These are phyloP conservation scores for Pseudogymnoascus sp. DNA, from an alignment of 2,329 filamentous ascomycete species.

Conservation along the genomic window DNA sequence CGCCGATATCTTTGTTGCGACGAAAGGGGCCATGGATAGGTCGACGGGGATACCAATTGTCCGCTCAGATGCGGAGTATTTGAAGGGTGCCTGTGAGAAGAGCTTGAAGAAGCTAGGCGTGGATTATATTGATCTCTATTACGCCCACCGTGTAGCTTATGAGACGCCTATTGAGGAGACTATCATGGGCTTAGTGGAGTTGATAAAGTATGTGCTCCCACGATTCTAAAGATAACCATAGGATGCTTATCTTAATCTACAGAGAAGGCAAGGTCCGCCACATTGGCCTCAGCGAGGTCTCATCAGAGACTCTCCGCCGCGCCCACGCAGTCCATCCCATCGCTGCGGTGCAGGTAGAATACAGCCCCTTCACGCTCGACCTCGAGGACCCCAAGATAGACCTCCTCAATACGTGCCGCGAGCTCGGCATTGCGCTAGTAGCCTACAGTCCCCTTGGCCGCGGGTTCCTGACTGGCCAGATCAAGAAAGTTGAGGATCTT, in stretches of 20 bases:
- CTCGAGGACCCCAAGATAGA: slow-evolving; percentile 42
- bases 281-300: slow-evolving; percentile 46
- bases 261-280: slow-evolving; percentile 48
- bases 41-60: slow-evolving; percentile 12
- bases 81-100: slow-evolving; percentile 32
- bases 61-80: slow-evolving; percentile 30
- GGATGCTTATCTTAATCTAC: background rate
- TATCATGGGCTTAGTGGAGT: slow-evolving; percentile 31
- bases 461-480: slow-evolving; percentile 38
- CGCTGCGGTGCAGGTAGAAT: slow-evolving; percentile 45
- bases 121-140: slow-evolving; percentile 31
- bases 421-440: slow-evolving; percentile 36
- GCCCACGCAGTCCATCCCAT: slow-evolving; percentile 41
- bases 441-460: slow-evolving; percentile 38
- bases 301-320: slow-evolving; percentile 42
- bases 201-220: slow-evolving; percentile 24
- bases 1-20: slow-evolving; percentile 40
- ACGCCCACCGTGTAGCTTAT: slow-evolving; percentile 30
- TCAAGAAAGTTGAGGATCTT: slow-evolving; percentile 3
- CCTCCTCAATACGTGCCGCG: slow-evolving; percentile 44
- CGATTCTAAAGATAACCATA: background rate
- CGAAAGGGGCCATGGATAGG: slow-evolving; percentile 36
- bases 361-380: slow-evolving; percentile 44
- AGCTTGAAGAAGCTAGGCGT: slow-evolving; percentile 35
- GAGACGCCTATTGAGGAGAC: slow-evolving; percentile 35